Conservation (phyloP, 306 rosid genomes). For the Vicia villosa region DNA sequence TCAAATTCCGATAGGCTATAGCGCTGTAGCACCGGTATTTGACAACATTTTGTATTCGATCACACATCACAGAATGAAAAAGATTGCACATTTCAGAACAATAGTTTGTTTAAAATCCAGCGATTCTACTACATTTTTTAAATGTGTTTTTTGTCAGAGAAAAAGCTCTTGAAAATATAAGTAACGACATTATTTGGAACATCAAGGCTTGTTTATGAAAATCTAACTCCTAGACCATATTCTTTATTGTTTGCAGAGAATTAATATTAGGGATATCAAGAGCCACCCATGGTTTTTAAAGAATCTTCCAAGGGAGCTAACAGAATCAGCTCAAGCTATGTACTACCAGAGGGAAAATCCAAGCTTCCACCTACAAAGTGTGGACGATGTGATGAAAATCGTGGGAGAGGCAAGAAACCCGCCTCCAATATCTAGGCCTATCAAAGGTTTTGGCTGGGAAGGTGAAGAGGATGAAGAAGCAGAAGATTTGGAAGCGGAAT, state of each 20-base stretch:
- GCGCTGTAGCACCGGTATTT: no score
- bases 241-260: conserved; percentile 54
- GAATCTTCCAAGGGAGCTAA: conserved; percentile 83
- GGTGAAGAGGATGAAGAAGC: conserved; percentile 53
- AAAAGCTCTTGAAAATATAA: neutral
- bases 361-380: conserved; percentile 63
- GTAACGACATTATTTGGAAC: neutral
- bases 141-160: neutral
- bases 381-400: conserved; percentile 71
- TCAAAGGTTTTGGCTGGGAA: conserved; percentile 69
- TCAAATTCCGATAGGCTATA: no score
- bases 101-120: neutral
- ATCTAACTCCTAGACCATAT: no score
- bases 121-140: neutral
- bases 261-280: conserved; percentile 69
- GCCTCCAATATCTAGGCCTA: conserved; percentile 55
- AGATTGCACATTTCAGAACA: no score
- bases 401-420: conserved; percentile 78
- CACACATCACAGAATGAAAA: no score
- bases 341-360: conserved; percentile 72
- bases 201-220: conserved; percentile 15
- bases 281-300: conserved; percentile 83
- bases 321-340: conserved; percentile 66
- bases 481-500: conserved; percentile 41
- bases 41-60: no score